phyloP scores from a whole-genome alignment of 441 rosid genomes.

The Eutrema salsugineum region DNA sequence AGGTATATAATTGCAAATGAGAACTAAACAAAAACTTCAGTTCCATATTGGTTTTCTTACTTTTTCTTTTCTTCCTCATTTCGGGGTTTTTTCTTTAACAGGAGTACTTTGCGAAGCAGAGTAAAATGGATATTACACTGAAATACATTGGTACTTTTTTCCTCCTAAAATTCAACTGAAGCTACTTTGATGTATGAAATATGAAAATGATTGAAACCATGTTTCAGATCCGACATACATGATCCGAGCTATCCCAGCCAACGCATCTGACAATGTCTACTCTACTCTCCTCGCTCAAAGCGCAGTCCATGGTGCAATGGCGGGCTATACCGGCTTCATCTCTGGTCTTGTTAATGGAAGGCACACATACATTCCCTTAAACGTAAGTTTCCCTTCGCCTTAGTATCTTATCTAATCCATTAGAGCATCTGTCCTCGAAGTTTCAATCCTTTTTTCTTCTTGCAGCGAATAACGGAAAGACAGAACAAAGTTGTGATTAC shows the following conservation, averaged over 20 bases:
- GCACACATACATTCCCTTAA: slow-evolving; percentile 72
- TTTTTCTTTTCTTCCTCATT: neutral
- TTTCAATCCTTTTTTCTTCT: neutral
- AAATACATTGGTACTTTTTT: slow-evolving; percentile 61
- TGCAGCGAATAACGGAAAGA: slow-evolving; percentile 65
- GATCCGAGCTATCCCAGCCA: slow-evolving; percentile 79
- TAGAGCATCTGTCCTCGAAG: neutral
- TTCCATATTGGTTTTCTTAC: neutral
- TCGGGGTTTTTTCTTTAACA: slow-evolving; percentile 17
- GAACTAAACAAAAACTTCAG: neutral
- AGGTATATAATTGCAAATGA: slow-evolving; percentile 31
- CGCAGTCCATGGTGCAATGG: slow-evolving; percentile 84
- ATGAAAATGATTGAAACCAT: slow-evolving; percentile 8
- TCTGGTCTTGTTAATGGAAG: slow-evolving; percentile 71
- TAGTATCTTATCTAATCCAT: neutral
- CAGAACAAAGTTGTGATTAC: slow-evolving; percentile 81
- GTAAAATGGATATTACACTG: slow-evolving; percentile 56
- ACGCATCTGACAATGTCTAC: slow-evolving; percentile 86
- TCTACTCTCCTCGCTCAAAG: slow-evolving; percentile 87
- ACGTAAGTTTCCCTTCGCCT: slow-evolving; percentile 43
- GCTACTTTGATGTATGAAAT: neutral
- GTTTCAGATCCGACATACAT: slow-evolving; percentile 85
- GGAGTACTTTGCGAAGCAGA: slow-evolving; percentile 57
- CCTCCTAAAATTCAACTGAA: slow-evolving; percentile 7
- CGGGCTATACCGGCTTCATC: slow-evolving; percentile 74